phyloP scores from a whole-genome alignment of 1,284 basidiomycete genomes.

The Pseudozyma tsukubaensis region DNA sequence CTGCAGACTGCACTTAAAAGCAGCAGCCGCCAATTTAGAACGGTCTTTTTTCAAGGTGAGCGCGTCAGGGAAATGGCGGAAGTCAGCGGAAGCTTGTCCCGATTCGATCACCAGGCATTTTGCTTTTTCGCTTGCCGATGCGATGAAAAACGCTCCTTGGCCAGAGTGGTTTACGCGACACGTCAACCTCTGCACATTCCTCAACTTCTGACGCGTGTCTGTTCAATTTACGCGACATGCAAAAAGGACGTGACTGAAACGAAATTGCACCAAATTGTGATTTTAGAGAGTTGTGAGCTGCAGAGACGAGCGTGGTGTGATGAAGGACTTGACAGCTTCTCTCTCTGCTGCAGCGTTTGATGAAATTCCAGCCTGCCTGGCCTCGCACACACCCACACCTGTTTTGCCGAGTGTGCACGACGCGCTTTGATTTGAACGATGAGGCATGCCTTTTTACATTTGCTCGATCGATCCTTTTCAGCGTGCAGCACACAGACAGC shows the following conservation, averaged over 20 bases:
- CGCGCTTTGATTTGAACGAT: slow-evolving; percentile 1
- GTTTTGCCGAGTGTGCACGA: slow-evolving; percentile 1
- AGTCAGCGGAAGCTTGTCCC: background rate
- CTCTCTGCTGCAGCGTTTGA: slow-evolving; percentile 19
- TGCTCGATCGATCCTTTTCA: background rate
- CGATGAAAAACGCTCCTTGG: background rate
- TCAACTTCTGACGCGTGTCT: slow-evolving; percentile 3
- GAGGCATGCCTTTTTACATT: background rate
- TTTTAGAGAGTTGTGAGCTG: slow-evolving; percentile 5
- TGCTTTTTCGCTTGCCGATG: background rate
- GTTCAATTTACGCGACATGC: slow-evolving; percentile 30
- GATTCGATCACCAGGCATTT: background rate
- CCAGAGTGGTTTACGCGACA: slow-evolving; percentile 35
- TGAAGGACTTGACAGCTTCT: slow-evolving; percentile 3
- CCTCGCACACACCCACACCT: slow-evolving; percentile 5
- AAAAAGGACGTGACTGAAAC: background rate
- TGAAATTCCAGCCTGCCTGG: slow-evolving; percentile 19
- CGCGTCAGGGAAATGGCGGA: background rate
- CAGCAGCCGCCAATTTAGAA: background rate
- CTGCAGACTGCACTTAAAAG: no score
- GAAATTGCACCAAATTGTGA: slow-evolving; percentile 5
- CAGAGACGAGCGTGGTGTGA: background rate
- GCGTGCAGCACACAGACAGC: background rate
- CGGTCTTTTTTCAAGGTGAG: background rate
- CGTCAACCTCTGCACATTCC: slow-evolving; percentile 5